phyloP scores from a whole-genome alignment of 441 rosid genomes.

The Pelargonium exstipulatum region DNA sequence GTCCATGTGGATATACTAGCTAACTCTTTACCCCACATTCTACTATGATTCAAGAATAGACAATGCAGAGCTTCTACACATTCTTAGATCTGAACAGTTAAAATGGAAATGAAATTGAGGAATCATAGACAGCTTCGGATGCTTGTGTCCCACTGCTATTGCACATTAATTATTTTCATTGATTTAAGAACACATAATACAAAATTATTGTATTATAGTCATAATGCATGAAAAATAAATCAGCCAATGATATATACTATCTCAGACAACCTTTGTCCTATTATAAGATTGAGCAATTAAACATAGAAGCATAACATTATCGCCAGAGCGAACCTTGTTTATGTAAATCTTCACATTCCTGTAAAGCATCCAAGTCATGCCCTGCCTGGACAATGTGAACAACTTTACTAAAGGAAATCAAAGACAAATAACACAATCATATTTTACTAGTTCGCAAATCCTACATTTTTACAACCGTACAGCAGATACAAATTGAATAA shows the following conservation, averaged over 20 bases:
- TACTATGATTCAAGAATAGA: constrained; percentile 11
- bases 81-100: background rate
- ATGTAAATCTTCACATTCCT: constrained; percentile 60
- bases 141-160: background rate
- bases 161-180: background rate
- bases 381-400: constrained; percentile 55
- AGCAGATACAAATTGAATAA: constrained; percentile 4
- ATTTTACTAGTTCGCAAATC: background rate
- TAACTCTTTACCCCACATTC: background rate
- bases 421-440: constrained; percentile 15
- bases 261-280: background rate
- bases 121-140: background rate
- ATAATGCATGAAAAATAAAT: background rate
- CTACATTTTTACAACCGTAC: constrained; percentile 5
- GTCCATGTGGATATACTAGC: background rate
- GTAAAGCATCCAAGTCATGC: constrained; percentile 53
- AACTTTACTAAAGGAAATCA: constrained; percentile 19
- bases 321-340: constrained; percentile 45
- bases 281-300: background rate
- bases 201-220: background rate
- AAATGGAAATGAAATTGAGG: background rate
- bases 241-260: constrained; percentile 3
- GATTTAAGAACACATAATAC: background rate
- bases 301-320: constrained; percentile 10
- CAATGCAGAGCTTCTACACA: background rate